Base-by-base conservation (phyloP, 1,139 yeast genomes). In the Scheffersomyces cryptocercus region DNA sequence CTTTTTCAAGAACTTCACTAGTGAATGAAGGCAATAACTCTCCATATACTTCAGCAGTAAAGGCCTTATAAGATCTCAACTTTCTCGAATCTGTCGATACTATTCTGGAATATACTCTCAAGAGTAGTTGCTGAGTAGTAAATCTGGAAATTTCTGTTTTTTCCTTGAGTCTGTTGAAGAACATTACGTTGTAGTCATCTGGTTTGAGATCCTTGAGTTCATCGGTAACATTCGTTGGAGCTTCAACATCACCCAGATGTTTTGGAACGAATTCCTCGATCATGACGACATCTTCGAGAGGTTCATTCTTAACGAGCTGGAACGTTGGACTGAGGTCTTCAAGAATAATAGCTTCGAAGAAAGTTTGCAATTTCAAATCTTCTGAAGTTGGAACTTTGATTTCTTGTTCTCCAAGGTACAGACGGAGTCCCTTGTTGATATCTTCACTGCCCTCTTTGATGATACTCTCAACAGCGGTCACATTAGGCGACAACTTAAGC, bases 41-140 rank as follows among this genome's bases (percentile, higher is more conserved):
- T 3, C 98, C 98, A 59, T 91, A 91, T 1, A 89, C 97, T 56
- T 84, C 88, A 48, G 88, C 91, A 3, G 97, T 88, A 59, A 90
- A 90, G 0, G 97, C 95, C 56, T 84, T 83, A 61, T 90, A 90
- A 3, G 81, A 75, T 40, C 86, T 77, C 41, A 90, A 71, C 46
- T 79, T 80, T 28, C 73, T 69, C 0, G 88, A 83, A 37, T 83
- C 77, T 0, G 96, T 93, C 1, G 95, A 83, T 3, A 90, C 95
- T 2, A 87, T 76, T 53, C 97, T 71, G 0, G 88, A 68, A 62
- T 91, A 90, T 2, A 85, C 81, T 51, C 88, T 81, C 42, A 85
- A 79, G 36, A 90, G 67, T 9, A 90, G 53, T 55, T 85, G 91
- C 53, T 88, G 90, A 39, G 85, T 64, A 26, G 86, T 74, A 37